Base-by-base conservation (phyloP, 306 rosid species). In the Gastrolobium villosum region DNA sequence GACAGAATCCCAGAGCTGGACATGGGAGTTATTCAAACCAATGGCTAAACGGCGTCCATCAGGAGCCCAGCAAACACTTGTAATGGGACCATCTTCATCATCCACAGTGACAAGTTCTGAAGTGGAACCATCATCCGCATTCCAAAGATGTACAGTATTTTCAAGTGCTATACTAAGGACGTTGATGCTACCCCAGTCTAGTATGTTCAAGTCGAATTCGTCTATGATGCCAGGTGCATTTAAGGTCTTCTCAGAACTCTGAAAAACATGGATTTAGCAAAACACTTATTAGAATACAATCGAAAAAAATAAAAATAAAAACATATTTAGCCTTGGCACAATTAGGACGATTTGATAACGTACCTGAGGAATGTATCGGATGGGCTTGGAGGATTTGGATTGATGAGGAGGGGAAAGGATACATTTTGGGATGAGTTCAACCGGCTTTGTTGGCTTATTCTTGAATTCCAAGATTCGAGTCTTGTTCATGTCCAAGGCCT, bases 151-250 rank as follows among this genome's bases (percentile, higher is more conserved):
- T 2, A 90, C 93, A 0, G 88, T 83, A 62, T 65, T 88, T 8
- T 72, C 90, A 40, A 93, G 92, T 30, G 97, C 96, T 3, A 93
- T 89, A 7, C 90, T 84, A 2, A 93, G 85, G 10, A 90, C 85
- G 41, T 90, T 90, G 72, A 69, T 5, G 79, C 90, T 82, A 5
- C 93, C 91, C 97, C 97, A 93, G 50, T 93, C 96, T 74, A 93
- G 77, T 31, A 93, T 74, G 45, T 93, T 90, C 71, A 93, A 82
- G 80, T 89, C 89, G 81, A 86, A 93, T 28, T 93, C 96, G 20
- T 93, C 96, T 3, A 89, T 43, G 2, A 90, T 83, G 53, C 88
- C 94, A 31, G 96, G 97, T 66, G 97, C 97, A 79, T 90, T 96
- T 75, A 93, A 49, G 0, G 96, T 92, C 85, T 86, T 87, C 86